A percentile compares a stretch with the other conserved stretches of the same genome.
Conservation (phyloP, 805 yeast genomes). For the Metschnikowia picachoensis region DNA sequence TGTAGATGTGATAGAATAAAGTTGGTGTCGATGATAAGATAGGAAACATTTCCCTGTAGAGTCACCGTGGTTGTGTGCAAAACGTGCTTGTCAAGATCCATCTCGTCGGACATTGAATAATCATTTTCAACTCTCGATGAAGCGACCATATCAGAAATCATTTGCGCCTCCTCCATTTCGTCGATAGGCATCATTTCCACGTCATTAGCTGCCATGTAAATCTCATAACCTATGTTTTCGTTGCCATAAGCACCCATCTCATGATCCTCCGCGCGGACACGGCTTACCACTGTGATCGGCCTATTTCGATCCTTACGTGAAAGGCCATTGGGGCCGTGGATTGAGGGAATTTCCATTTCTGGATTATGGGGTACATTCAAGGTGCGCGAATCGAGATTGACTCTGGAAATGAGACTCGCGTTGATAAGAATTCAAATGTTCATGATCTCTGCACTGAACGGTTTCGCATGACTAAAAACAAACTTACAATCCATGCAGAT, state of each 20-base stretch:
- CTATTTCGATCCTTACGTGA: slow-evolving; percentile 20
- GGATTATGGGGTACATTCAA: not conserved
- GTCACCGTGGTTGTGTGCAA: slow-evolving; percentile 12
- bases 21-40: slow-evolving; percentile 77
- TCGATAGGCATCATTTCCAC: slow-evolving; percentile 48
- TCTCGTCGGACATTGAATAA: slow-evolving; percentile 9
- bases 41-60: slow-evolving; percentile 26
- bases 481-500: no score
- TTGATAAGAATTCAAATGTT: no score
- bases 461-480: no score
- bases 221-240: not conserved
- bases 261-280: not conserved
- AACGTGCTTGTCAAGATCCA: slow-evolving; percentile 16
- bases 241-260: not conserved
- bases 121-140: slow-evolving; percentile 8
- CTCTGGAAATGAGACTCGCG: no score
- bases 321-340: slow-evolving; percentile 36
- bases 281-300: slow-evolving; percentile 25
- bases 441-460: no score
- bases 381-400: not conserved
- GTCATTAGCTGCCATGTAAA: slow-evolving; percentile 26
- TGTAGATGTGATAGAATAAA: slow-evolving; percentile 67
- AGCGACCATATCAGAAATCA: slow-evolving; percentile 40
- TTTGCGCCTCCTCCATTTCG: slow-evolving; percentile 39
- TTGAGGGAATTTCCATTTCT: slow-evolving; percentile 30